Percentiles rank a stretch among this genome's conserved stretches.
phyloP scores from a whole-genome alignment of 2,329 filamentous ascomycete genomes.

The Xylariaceae sp. region DNA sequence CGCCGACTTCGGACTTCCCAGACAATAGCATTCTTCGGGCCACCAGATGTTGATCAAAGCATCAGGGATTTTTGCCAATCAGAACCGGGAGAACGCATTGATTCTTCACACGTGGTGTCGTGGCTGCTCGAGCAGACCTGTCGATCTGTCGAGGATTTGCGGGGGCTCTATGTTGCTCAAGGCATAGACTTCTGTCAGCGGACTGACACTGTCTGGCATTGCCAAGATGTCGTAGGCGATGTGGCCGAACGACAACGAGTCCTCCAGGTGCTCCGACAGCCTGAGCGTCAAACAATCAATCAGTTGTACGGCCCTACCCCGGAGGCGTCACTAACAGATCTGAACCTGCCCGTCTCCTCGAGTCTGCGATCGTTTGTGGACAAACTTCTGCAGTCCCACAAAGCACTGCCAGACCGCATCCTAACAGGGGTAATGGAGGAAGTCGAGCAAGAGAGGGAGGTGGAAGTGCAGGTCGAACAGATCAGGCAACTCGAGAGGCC shows the following conservation, averaged over 20 bases:
- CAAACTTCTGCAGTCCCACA: constrained; percentile 3
- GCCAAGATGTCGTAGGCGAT: constrained; percentile 37
- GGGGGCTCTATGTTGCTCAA: constrained; percentile 54
- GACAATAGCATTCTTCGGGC: constrained; percentile 49
- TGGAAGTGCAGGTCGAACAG: constrained; percentile 53
- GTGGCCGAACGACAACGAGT: constrained; percentile 26
- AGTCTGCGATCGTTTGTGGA: constrained; percentile 5
- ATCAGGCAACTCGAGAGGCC: constrained; percentile 50
- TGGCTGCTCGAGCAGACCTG: constrained; percentile 65
- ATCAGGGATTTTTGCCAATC: constrained; percentile 44
- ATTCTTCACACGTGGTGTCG: constrained; percentile 43
- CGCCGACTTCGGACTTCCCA: constrained; percentile 53
- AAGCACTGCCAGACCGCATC: constrained; percentile 32
- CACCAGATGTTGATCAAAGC: constrained; percentile 56
- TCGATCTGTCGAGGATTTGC: constrained; percentile 51
- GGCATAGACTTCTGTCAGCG: constrained; percentile 56
- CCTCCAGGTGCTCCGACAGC: constrained; percentile 39
- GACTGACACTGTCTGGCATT: constrained; percentile 40
- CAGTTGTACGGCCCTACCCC: constrained; percentile 45
- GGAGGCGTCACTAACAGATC: not conserved
- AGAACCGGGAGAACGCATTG: constrained; percentile 18
- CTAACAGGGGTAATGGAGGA: constrained; percentile 52
- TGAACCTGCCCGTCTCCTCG: not conserved
- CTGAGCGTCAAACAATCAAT: constrained; percentile 52
- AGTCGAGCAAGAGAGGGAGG: constrained; percentile 54